Evolutionary conservation across 2,329 filamentous ascomycete genomes (phyloP).

Genomic region (Colletotrichum tofieldiae): DNA sequence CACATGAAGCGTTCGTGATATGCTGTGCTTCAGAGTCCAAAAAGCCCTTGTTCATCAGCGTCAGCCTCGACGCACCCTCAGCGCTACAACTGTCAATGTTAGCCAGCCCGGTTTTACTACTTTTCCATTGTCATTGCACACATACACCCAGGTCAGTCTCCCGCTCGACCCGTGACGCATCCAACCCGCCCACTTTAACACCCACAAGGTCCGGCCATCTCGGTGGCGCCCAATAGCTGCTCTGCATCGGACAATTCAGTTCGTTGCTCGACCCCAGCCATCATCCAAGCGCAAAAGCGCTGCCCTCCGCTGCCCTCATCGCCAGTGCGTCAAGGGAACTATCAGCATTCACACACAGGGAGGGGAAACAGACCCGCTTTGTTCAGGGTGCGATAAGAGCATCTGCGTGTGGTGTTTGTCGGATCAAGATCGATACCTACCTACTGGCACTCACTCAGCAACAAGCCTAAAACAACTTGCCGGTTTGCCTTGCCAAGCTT

Average conservation of each 20-base stretch:
- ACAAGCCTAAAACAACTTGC: conserved; percentile 8
- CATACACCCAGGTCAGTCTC: conserved; percentile 12
- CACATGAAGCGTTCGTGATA: background rate
- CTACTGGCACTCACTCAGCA: conserved; percentile 25
- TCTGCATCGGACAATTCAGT: conserved; percentile 36
- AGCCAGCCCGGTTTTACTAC: conserved; percentile 12
- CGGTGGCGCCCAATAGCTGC: conserved; percentile 37
- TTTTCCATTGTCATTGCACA: background rate
- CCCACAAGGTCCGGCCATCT: conserved; percentile 28
- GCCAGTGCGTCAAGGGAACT: conserved; percentile 22
- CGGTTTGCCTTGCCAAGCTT: conserved; percentile 32
- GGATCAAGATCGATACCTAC: conserved; percentile 19
- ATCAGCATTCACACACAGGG: background rate
- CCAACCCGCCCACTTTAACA: conserved; percentile 19
- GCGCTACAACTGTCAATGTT: background rate
- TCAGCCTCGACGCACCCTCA: conserved; percentile 22
- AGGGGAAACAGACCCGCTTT: conserved; percentile 28
- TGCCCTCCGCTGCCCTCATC: conserved; percentile 9
- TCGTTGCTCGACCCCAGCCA: conserved; percentile 36
- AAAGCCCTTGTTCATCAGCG: background rate
- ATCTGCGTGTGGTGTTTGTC: conserved; percentile 6
- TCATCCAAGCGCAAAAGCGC: conserved; percentile 22
- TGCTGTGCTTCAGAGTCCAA: background rate
- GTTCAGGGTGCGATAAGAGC: conserved; percentile 17
- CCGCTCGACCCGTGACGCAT: conserved; percentile 28